A percentile compares a stretch with the other conserved stretches of the same genome.
Evolutionary conservation across 1,139 yeast species (phyloP).

Genomic region (Eremothecium gossypii): DNA sequence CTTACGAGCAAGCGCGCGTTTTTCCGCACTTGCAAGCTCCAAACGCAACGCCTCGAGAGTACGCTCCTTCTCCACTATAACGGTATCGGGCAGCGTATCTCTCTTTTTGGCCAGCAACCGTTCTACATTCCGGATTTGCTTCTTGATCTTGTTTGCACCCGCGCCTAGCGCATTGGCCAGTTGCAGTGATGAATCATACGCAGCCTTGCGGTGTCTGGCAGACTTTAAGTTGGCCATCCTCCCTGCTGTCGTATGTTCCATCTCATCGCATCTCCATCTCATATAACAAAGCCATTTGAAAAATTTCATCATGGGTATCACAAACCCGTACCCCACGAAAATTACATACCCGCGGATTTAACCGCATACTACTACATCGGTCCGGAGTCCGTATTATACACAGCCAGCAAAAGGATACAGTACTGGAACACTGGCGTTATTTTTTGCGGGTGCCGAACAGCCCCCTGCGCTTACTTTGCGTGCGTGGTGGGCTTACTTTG

Average conservation of each 20-base stretch:
- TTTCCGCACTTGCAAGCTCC: slow-evolving; percentile 52
- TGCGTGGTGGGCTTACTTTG: slow-evolving; percentile 33
- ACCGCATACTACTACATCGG: too few relatives aligned
- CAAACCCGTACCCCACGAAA: not conserved
- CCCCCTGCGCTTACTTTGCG: slow-evolving; percentile 61
- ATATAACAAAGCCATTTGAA: not conserved
- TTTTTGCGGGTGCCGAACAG: slow-evolving; percentile 70
- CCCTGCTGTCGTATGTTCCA: not conserved
- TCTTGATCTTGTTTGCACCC: slow-evolving; percentile 49
- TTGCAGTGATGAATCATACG: slow-evolving; percentile 24
- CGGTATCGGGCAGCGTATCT: slow-evolving; percentile 62
- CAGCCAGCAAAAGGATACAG: too few relatives aligned
- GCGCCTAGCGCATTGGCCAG: slow-evolving; percentile 31
- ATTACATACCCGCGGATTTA: not conserved
- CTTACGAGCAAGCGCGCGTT: slow-evolving; percentile 44
- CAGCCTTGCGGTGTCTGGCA: slow-evolving; percentile 12
- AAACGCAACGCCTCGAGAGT: slow-evolving; percentile 63
- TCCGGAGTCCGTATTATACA: too few relatives aligned
- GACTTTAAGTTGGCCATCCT: not conserved
- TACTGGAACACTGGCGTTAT: not conserved
- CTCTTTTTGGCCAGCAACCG: slow-evolving; percentile 48
- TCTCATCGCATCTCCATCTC: not conserved
- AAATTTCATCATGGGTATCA: not conserved
- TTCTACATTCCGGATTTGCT: slow-evolving; percentile 79
- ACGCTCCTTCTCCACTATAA: slow-evolving; percentile 75